A percentile compares a stretch with the other conserved stretches of the same genome.
These are phyloP conservation scores for Amanita fuliginea DNA, from an alignment of 768 basidiomycete genomes.

Conservation along the genomic window DNA sequence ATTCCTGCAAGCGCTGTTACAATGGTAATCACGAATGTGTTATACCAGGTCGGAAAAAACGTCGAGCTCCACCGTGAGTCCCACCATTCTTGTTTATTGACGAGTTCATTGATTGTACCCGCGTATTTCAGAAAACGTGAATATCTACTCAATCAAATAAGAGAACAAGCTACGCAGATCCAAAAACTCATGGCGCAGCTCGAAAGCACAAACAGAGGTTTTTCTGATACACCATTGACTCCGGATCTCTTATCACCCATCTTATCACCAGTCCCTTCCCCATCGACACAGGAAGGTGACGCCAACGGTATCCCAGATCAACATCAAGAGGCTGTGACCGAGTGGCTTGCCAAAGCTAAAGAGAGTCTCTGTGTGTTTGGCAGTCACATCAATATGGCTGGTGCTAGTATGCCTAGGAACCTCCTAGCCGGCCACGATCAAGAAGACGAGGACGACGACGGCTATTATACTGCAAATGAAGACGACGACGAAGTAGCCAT, in stretches of 20 bases:
- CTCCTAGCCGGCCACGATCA: slow-evolving; percentile 38
- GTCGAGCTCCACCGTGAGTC: slow-evolving; percentile 66
- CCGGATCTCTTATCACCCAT: slow-evolving; percentile 11
- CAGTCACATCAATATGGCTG: slow-evolving; percentile 52
- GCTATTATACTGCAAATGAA: slow-evolving; percentile 22
- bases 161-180: slow-evolving; percentile 63
- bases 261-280: slow-evolving; percentile 10
- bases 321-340: slow-evolving; percentile 48
- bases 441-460: slow-evolving; percentile 30
- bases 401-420: slow-evolving; percentile 39
- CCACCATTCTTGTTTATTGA: neutral
- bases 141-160: slow-evolving; percentile 65
- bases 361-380: slow-evolving; percentile 60
- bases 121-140: slow-evolving; percentile 56
- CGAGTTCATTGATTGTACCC: slow-evolving; percentile 2
- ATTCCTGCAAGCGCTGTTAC: slow-evolving; percentile 67
- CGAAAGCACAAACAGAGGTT: slow-evolving; percentile 29
- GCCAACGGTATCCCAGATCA: neutral
- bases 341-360: slow-evolving; percentile 71
- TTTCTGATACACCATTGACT: slow-evolving; percentile 9
- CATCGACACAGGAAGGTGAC: neutral
- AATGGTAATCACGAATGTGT: slow-evolving; percentile 64
- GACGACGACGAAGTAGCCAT: slow-evolving; percentile 22
- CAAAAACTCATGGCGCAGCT: slow-evolving; percentile 61
- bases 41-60: slow-evolving; percentile 78